These are phyloP conservation scores for Lachancea waltii DNA, from an alignment of 805 yeast genomes.

Conservation along the genomic window DNA sequence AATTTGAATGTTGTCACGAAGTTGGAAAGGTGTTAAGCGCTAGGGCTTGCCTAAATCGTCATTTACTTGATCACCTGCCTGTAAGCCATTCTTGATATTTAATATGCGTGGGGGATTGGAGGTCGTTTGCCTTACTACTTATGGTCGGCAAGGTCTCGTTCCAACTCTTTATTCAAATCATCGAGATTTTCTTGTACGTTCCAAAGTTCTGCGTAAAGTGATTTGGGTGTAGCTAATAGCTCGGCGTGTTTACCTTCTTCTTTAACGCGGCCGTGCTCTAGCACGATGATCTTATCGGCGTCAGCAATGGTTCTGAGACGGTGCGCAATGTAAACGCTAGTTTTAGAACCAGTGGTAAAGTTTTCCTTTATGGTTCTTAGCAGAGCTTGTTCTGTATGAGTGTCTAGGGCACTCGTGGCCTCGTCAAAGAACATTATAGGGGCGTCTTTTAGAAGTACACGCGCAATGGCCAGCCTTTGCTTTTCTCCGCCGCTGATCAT, in stretches of 20 bases:
- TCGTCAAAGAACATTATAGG: slow-evolving; percentile 94
- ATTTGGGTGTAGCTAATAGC: slow-evolving; percentile 45
- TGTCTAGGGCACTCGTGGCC: slow-evolving; percentile 93
- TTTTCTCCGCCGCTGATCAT: slow-evolving; percentile 99
- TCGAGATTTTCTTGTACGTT: slow-evolving; percentile 80
- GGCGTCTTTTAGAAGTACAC: slow-evolving; percentile 78
- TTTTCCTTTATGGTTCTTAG: slow-evolving; percentile 65
- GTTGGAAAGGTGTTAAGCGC: no score
- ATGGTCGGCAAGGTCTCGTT: slow-evolving; percentile 17
- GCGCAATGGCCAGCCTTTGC: slow-evolving; percentile 88
- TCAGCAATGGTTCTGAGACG: slow-evolving; percentile 90
- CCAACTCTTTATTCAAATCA: slow-evolving; percentile 36
- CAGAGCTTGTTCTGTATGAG: slow-evolving; percentile 87
- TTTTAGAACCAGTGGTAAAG: slow-evolving; percentile 51
- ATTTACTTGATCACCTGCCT: no score
- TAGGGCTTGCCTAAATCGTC: no score
- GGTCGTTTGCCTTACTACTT: neutral
- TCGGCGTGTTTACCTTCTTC: slow-evolving; percentile 83
- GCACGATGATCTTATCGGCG: slow-evolving; percentile 85
- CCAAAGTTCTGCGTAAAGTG: slow-evolving; percentile 82
- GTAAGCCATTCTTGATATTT: no score
- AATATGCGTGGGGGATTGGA: no score
- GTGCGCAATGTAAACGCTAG: slow-evolving; percentile 91
- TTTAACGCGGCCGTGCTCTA: slow-evolving; percentile 67
- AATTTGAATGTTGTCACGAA: no score